These are phyloP conservation scores for Brettanomyces nanus DNA, from an alignment of 805 yeast genomes.

Conservation along the genomic window DNA sequence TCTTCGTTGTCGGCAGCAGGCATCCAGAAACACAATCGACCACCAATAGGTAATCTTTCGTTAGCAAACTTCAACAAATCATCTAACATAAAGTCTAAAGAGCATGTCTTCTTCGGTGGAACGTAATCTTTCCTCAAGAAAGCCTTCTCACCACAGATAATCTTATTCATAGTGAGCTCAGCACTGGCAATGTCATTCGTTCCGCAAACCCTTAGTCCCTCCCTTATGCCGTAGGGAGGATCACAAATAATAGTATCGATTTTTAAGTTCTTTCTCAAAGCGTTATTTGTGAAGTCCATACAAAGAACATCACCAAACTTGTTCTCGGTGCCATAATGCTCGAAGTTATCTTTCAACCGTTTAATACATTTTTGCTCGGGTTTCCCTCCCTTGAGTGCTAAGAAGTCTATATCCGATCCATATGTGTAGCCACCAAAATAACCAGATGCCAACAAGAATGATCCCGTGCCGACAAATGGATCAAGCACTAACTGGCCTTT, in stretches of 20 bases:
- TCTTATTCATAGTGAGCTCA: conserved; percentile 60
- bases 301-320: conserved; percentile 69
- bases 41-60: conserved; percentile 59
- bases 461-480: conserved; percentile 96
- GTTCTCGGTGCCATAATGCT: conserved; percentile 54
- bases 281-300: conserved; percentile 93
- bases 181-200: conserved; percentile 54
- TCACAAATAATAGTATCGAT: conserved; percentile 87
- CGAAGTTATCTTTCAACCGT: conserved; percentile 50
- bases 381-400: conserved; percentile 62
- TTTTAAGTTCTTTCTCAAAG: conserved; percentile 52
- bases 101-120: conserved; percentile 88
- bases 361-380: conserved; percentile 19
- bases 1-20: conserved; percentile 88
- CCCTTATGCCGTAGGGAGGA: conserved; percentile 97
- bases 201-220: conserved; percentile 90
- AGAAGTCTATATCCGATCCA: conserved; percentile 89
- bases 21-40: conserved; percentile 94
- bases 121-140: conserved; percentile 73
- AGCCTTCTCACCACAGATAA: conserved; percentile 76
- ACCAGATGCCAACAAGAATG: conserved; percentile 83
- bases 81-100: conserved; percentile 65
- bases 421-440: conserved; percentile 71
- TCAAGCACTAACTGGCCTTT: conserved; percentile 70
- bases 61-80: conserved; percentile 73